These are phyloP conservation scores for Colletotrichum paranaense DNA, from an alignment of 2,329 filamentous ascomycete genomes.

Conservation along the genomic window DNA sequence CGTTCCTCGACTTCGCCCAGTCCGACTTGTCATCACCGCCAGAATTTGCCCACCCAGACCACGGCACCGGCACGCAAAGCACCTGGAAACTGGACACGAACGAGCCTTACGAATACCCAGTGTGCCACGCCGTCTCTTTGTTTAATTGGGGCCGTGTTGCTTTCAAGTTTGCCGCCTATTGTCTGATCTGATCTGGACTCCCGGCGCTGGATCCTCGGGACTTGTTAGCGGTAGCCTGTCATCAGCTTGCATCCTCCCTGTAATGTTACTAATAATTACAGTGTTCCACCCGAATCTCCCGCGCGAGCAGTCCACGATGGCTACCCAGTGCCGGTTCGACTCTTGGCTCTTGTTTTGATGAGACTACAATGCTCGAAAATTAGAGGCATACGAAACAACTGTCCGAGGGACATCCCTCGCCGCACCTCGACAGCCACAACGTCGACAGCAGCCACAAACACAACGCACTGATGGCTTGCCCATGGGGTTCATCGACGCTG, in stretches of 20 bases:
- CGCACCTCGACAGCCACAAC: constrained; percentile 4
- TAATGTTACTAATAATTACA: constrained; percentile 2
- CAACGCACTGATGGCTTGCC: constrained; percentile 24
- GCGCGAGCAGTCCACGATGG: background rate
- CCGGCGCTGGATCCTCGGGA: background rate
- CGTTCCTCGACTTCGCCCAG: background rate
- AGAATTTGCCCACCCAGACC: background rate
- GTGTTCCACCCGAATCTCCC: constrained; percentile 28
- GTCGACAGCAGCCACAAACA: constrained; percentile 21
- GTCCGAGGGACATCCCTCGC: constrained; percentile 13
- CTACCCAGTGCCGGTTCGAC: background rate
- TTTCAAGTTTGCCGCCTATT: constrained; percentile 4
- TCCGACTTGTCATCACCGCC: constrained; percentile 19
- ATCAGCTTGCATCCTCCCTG: background rate
- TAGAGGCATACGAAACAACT: constrained; percentile 26
- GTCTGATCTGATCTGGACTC: constrained; percentile 2
- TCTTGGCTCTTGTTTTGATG: constrained; percentile 4
- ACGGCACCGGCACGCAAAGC: background rate
- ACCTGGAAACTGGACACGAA: background rate
- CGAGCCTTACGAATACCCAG: constrained; percentile 1
- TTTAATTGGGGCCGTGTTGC: constrained; percentile 10
- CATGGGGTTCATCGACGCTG: background rate
- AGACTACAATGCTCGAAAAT: background rate
- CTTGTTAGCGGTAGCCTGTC: background rate
- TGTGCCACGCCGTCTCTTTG: constrained; percentile 18